A percentile compares a stretch with the other conserved stretches of the same genome.
Evolutionary conservation across 2,329 filamentous ascomycete species (phyloP).

Genomic region (Dryadomyces quercivorus): DNA sequence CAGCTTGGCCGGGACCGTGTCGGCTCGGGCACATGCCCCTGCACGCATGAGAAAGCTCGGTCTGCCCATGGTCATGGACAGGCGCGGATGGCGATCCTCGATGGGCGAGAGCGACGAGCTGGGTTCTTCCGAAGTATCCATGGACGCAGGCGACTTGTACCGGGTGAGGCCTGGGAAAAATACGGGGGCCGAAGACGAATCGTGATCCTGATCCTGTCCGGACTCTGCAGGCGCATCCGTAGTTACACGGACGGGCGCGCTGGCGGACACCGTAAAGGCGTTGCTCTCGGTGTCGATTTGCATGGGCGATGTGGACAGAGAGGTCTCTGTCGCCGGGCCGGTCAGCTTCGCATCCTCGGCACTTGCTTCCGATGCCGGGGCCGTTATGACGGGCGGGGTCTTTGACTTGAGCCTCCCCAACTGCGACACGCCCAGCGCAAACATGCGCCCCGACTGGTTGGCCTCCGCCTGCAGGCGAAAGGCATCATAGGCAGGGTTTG

Average conservation of each 20-base stretch:
- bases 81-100: conserved; percentile 39
- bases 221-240: neutral
- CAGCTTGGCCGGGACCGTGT: conserved; percentile 38
- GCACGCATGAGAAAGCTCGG: conserved; percentile 11
- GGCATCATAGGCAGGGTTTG: conserved; percentile 71
- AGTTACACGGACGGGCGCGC: too few relatives aligned
- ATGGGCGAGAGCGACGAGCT: conserved; percentile 25
- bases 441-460: conserved; percentile 35
- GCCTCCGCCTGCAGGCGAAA: conserved; percentile 64
- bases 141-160: conserved; percentile 31
- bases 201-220: neutral
- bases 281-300: conserved; percentile 29
- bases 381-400: too few relatives aligned
- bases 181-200: conserved; percentile 20
- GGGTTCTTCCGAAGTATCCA: conserved; percentile 25
- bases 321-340: neutral
- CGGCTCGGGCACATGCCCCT: conserved; percentile 23
- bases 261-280: neutral
- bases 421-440: conserved; percentile 34
- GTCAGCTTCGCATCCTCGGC: neutral
- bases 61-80: conserved; percentile 39
- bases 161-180: conserved; percentile 27
- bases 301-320: conserved; percentile 17
- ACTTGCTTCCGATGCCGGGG: conserved; percentile 21
- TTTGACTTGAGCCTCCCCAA: neutral